phyloP scores from a whole-genome alignment of 805 yeast genomes.

The Starmerella vitae region DNA sequence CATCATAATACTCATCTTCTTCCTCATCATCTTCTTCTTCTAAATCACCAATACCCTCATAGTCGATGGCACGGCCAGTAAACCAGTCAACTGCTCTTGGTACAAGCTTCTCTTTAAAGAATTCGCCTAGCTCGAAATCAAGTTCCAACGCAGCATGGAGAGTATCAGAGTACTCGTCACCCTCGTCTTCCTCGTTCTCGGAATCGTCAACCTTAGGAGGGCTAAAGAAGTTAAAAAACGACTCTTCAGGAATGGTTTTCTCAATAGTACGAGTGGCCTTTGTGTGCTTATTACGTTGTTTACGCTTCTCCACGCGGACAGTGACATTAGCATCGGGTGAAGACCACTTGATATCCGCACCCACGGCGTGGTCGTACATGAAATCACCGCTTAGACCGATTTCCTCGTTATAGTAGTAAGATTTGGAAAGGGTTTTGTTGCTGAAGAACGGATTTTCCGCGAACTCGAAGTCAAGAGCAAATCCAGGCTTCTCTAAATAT shows the following conservation, averaged over 20 bases:
- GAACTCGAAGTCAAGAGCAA: constrained; percentile 73
- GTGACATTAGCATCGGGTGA: constrained; percentile 73
- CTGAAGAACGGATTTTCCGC: constrained; percentile 60
- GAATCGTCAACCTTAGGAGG: constrained; percentile 75
- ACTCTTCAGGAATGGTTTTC: constrained; percentile 84
- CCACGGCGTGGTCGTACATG: constrained; percentile 94
- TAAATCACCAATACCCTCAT: constrained; percentile 43
- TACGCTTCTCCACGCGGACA: constrained; percentile 77
- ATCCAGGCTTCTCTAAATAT: constrained; percentile 73
- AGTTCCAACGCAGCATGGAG: constrained; percentile 74
- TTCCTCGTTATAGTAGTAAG: constrained; percentile 88
- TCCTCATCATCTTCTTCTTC: constrained; percentile 53
- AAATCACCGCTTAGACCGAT: constrained; percentile 91
- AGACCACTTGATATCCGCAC: constrained; percentile 72
- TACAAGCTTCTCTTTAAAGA: constrained; percentile 84
- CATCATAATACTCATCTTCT: constrained; percentile 49
- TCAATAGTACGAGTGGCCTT: constrained; percentile 93
- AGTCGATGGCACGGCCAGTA: constrained; percentile 90
- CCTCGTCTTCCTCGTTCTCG: constrained; percentile 40
- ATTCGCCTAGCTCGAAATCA: constrained; percentile 93
- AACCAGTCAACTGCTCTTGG: constrained; percentile 98
- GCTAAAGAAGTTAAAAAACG: constrained; percentile 89
- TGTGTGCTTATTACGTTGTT: constrained; percentile 91
- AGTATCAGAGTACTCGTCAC: constrained; percentile 53
- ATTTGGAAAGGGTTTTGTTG: constrained; percentile 60